phyloP scores from a whole-genome alignment of 768 basidiomycete species.

The Termitomyces sp. region DNA sequence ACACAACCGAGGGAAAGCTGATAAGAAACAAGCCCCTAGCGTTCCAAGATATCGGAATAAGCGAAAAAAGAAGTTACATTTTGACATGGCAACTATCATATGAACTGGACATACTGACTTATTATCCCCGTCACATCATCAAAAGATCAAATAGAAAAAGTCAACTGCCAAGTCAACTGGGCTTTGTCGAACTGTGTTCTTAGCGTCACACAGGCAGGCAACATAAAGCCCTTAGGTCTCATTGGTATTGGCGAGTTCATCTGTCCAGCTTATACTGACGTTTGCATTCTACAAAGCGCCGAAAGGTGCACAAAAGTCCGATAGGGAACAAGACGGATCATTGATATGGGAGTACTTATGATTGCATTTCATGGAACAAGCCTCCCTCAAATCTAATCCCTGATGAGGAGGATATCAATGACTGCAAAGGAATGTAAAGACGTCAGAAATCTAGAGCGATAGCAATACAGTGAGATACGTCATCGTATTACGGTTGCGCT shows the following conservation, averaged over 20 bases:
- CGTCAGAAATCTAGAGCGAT: too few relatives aligned
- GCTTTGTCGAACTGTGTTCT: neutral
- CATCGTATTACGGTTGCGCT: too few relatives aligned
- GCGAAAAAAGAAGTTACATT: slow-evolving; percentile 16
- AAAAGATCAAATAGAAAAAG: too few relatives aligned
- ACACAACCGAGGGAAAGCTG: slow-evolving; percentile 23
- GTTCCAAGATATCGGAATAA: slow-evolving; percentile 20
- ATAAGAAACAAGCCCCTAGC: neutral
- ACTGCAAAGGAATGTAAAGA: too few relatives aligned
- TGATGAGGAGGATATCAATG: neutral
- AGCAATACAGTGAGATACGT: too few relatives aligned
- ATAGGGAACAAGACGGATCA: neutral
- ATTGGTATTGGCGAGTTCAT: too few relatives aligned
- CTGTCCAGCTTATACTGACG: too few relatives aligned
- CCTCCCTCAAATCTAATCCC: neutral
- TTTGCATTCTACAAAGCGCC: too few relatives aligned
- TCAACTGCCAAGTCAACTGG: neutral
- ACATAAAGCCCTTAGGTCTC: too few relatives aligned
- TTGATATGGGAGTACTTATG: neutral
- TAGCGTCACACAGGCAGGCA: too few relatives aligned
- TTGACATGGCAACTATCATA: slow-evolving; percentile 14
- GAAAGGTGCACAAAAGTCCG: too few relatives aligned
- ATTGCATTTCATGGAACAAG: neutral
- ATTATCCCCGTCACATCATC: neutral
- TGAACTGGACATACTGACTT: slow-evolving; percentile 1